Conservation (phyloP, 1,284 basidiomycete genomes). For the Earliella scabrosa region DNA sequence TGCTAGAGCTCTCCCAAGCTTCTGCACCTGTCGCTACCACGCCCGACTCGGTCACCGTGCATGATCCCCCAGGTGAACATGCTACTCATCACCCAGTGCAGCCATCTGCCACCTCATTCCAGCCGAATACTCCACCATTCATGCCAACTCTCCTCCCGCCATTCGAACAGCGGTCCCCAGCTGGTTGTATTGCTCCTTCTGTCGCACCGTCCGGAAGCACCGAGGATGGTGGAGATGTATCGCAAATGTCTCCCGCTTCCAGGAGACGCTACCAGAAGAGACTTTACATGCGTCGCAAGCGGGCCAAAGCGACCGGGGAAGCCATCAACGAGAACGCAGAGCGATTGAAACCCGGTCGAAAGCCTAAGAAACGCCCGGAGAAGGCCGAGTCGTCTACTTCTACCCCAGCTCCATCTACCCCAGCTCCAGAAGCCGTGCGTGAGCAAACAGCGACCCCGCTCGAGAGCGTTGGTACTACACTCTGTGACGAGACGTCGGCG, state of each 20-base stretch:
- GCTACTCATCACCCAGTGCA: too few species aligned
- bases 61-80: not conserved
- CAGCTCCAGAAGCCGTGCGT: not conserved
- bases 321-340: constrained; percentile 36
- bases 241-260: constrained; percentile 45
- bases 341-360: constrained; percentile 53
- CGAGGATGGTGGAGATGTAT: constrained; percentile 5
- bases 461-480: not conserved
- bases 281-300: constrained; percentile 73
- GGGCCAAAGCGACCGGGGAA: constrained; percentile 52
- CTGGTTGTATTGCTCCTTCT: not conserved
- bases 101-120: not conserved
- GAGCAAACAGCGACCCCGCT: not conserved
- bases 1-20: constrained; percentile 26
- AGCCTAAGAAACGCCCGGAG: constrained; percentile 24
- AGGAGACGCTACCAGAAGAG: constrained; percentile 64
- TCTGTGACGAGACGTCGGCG: not conserved
- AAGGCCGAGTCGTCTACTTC: not conserved
- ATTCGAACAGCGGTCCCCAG: too few species aligned
- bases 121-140: constrained; percentile 11
- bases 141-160: not conserved
- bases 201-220: not conserved
- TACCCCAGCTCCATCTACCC: too few species aligned
- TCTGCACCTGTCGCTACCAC: not conserved
- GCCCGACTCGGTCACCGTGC: not conserved